Evolutionary conservation across 768 basidiomycete genomes (phyloP).

Genomic region (Lactarius pseudohatsudake): DNA sequence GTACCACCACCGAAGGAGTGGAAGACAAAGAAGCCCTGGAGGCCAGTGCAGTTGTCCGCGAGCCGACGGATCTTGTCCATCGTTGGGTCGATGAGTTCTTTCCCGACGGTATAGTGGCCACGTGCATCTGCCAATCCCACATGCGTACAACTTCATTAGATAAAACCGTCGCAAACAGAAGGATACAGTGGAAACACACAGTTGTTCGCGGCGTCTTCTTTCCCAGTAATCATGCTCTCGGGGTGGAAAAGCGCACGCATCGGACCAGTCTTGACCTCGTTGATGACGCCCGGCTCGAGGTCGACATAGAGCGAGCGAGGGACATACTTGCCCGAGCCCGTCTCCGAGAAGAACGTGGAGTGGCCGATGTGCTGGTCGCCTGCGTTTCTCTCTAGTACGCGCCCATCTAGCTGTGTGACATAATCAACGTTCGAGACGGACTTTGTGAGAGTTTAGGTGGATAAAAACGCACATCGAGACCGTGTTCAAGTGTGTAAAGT

Average conservation of each 20-base stretch:
- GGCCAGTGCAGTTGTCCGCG: constrained; percentile 93
- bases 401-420: constrained; percentile 79
- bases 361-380: constrained; percentile 76
- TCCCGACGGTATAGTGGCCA: constrained; percentile 98
- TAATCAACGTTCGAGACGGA: constrained; percentile 10
- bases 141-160: constrained; percentile 21
- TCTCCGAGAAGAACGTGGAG: constrained; percentile 97
- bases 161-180: constrained; percentile 15
- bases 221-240: constrained; percentile 94
- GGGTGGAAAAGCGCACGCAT: constrained; percentile 97
- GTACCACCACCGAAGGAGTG: constrained; percentile 99
- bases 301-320: constrained; percentile 97
- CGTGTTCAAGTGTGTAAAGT: constrained; percentile 97
- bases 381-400: constrained; percentile 69
- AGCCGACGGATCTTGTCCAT: constrained; percentile 95
- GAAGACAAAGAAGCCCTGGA: constrained; percentile 99
- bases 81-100: constrained; percentile 94
- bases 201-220: constrained; percentile 99
- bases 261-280: constrained; percentile 89
- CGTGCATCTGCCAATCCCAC: constrained; percentile 69
- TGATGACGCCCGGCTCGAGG: constrained; percentile 92
- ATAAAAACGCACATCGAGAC: constrained; percentile 72
- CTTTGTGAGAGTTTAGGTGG: background rate
- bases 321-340: constrained; percentile 90
- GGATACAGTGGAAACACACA: constrained; percentile 51